Evolutionary conservation across 1,284 basidiomycete species (phyloP).

Genomic region (Volvariella volvacea): DNA sequence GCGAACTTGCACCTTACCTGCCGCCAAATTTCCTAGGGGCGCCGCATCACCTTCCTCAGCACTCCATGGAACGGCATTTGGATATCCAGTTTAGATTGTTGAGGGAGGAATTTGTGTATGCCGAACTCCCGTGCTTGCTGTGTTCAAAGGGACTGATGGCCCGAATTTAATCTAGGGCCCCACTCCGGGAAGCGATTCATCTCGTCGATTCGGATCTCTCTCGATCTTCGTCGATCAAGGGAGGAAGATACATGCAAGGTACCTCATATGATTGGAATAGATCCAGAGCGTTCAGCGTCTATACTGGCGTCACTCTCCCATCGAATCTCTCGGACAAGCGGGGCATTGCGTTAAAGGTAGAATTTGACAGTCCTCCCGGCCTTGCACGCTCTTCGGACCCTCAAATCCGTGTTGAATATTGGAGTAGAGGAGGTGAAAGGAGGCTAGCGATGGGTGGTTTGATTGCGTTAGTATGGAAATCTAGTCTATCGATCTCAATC

Average conservation of each 20-base stretch:
- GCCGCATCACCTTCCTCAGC: conserved; percentile 48
- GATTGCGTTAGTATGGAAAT: conserved; percentile 42
- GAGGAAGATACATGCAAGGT: conserved; percentile 39
- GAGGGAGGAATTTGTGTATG: conserved; percentile 61
- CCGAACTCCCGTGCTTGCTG: neutral
- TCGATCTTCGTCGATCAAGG: too few species aligned
- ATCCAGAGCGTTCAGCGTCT: conserved; percentile 48
- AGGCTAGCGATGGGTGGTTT: conserved; percentile 51
- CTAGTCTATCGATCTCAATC: conserved; percentile 20
- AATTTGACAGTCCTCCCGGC: conserved; percentile 46
- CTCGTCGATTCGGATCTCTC: too few species aligned
- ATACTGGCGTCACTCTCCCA: conserved; percentile 40
- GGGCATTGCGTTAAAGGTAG: conserved; percentile 40
- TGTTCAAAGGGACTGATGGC: conserved; percentile 1
- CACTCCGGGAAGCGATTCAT: conserved; percentile 42
- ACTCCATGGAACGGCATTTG: conserved; percentile 52
- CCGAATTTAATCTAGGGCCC: conserved; percentile 37
- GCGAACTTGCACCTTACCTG: conserved; percentile 38
- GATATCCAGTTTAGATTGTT: conserved; percentile 69
- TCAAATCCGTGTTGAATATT: conserved; percentile 35
- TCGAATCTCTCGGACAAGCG: conserved; percentile 35
- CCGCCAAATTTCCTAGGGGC: conserved; percentile 52
- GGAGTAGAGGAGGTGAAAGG: conserved; percentile 44
- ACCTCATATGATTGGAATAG: conserved; percentile 29
- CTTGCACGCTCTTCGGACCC: conserved; percentile 34